Base-by-base conservation (phyloP, 225 moss, liverwort and hornwort genomes). In the Marchantia paleacea region DNA sequence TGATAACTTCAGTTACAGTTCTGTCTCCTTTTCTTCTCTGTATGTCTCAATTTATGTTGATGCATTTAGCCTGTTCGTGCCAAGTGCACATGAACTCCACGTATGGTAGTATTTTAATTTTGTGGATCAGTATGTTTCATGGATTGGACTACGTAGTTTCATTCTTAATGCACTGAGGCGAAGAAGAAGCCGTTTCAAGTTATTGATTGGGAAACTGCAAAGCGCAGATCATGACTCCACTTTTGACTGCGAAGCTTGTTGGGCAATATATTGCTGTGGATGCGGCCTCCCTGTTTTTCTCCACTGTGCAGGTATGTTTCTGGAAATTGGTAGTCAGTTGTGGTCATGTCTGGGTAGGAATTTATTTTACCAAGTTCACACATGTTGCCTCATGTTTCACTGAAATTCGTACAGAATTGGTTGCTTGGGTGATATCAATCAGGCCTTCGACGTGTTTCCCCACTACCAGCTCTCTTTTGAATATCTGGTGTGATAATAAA, bases 211-310 rank as follows among this genome's bases (percentile, higher is more conserved):
- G 53, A 28, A 26, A 8, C 12, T 63, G 13, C 11, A 55, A 69
- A 29, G 9, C 68, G 83, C 81, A 88, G 89, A 84, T 72, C 0
- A 87, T 97, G 94, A 97, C 96, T 8, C 96, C 96, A 4, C 61
- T 89, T 81, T 58, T 97, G 60, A 97, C 96, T 9, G 89, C 92
- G 6, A 90, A 80, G 58, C 89, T 97, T 63, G 96, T 92, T 6
- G 97, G 97, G 20, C 94, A 94, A 83, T 93, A 92, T 75, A 81
- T 97, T 53, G 90, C 89, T 12, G 97, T 97, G 25, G 93, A 97
- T 76, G 97, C 90, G 8, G 79, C 76, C n/a, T 86, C 87, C 65
- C 89, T 97, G 52, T 90, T 97, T 83, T 75, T 84, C 69, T 97
- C 97, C 65, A 97, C 97, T 58, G 72, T 96, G 78, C 94, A 96